These are phyloP conservation scores for Trypanosoma vivax DNA, from an alignment of 208 protist species.

Conservation along the genomic window DNA sequence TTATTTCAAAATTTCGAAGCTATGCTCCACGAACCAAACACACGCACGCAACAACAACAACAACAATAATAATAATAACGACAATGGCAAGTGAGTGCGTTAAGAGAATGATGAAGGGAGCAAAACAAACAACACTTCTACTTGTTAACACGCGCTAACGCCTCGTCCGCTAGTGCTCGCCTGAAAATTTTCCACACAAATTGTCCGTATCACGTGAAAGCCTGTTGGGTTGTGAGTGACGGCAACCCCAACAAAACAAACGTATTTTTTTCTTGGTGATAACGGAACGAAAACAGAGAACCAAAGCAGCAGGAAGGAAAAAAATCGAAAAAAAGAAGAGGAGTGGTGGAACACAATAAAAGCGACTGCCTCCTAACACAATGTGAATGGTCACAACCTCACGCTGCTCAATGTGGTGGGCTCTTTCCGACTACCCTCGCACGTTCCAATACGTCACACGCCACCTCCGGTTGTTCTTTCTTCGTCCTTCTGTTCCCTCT, in stretches of 20 bases:
- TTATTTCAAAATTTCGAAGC: no score
- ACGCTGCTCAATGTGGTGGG: not conserved
- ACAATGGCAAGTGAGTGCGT: not conserved
- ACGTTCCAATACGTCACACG: not conserved
- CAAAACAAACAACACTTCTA: not conserved
- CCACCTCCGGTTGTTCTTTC: not conserved
- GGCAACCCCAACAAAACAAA: no score
- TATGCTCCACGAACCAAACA: not conserved
- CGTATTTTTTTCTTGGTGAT: no score
- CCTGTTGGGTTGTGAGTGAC: no score
- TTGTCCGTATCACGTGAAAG: no score
- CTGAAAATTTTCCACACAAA: no score
- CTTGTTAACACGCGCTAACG: no score
- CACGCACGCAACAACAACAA: constrained; percentile 11
- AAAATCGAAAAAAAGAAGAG: not conserved
- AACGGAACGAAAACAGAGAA: constrained; percentile 6
- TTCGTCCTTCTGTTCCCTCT: constrained; percentile 8
- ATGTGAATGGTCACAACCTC: not conserved
- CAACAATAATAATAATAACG: constrained; percentile 8
- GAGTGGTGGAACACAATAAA: constrained; percentile 4
- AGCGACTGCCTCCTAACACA: constrained; percentile 14
- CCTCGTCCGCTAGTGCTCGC: no score
- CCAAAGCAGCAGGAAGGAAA: not conserved
- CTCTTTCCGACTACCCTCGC: not conserved
- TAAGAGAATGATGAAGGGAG: constrained; percentile 5